A percentile compares a stretch with the other conserved stretches of the same genome.
Evolutionary conservation across 1,139 yeast genomes (phyloP).

Genomic region (Zygoascus hellenicus): DNA sequence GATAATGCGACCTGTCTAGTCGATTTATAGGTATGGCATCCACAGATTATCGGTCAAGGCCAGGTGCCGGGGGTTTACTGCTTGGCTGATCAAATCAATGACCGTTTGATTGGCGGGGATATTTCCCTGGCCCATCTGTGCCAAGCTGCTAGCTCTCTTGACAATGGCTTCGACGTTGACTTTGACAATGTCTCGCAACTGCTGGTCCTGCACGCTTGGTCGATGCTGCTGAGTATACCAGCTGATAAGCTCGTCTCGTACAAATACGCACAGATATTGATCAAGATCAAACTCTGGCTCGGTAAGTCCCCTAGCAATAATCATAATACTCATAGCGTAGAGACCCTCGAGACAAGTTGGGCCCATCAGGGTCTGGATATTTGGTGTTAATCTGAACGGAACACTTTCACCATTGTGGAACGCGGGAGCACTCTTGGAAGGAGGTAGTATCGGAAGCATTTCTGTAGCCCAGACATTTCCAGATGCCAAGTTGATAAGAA

Average conservation of each 20-base stretch:
- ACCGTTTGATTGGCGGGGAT: conserved; percentile 89
- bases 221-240: conserved; percentile 82
- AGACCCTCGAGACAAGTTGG: conserved; percentile 90
- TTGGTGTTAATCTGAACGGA: conserved; percentile 95
- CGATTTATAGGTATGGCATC: conserved; percentile 77
- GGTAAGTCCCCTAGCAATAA: conserved; percentile 79
- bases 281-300: conserved; percentile 78
- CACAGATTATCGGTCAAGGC: conserved; percentile 91
- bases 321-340: conserved; percentile 75
- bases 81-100: conserved; percentile 85
- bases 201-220: conserved; percentile 66
- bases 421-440: conserved; percentile 69
- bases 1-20: neutral
- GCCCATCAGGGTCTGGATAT: conserved; percentile 88
- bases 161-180: conserved; percentile 82
- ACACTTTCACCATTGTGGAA: conserved; percentile 93
- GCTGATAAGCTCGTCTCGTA: conserved; percentile 88
- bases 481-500: conserved; percentile 70
- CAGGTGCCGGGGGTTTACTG: conserved; percentile 90
- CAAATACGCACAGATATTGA: conserved; percentile 83
- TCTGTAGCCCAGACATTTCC: conserved; percentile 95
- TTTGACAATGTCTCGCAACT: conserved; percentile 78
- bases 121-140: conserved; percentile 70
- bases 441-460: conserved; percentile 68
- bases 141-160: conserved; percentile 56